Conservation (phyloP, 176 grass and related monocot species). For the Carex myosuroides region DNA sequence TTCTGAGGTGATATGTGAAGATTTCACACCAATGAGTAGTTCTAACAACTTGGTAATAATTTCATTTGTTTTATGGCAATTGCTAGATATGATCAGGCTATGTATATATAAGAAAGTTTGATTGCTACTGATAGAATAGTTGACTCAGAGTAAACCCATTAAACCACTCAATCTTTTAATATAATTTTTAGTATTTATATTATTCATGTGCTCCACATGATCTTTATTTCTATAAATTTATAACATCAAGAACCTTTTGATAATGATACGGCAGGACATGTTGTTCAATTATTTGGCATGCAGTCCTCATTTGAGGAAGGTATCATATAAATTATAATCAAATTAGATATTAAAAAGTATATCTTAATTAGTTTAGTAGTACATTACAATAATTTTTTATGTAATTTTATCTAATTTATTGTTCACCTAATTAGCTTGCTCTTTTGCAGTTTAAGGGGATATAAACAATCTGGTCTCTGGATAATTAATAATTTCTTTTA, state of each 20-base stretch:
- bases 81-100: background rate
- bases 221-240: background rate
- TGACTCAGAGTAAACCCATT: background rate
- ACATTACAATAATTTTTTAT: background rate
- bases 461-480: background rate
- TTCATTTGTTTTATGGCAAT: background rate
- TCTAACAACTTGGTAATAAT: background rate
- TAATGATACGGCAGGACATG: background rate
- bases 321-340: no score
- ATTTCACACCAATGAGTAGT: background rate
- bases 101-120: background rate
- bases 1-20: background rate
- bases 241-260: background rate
- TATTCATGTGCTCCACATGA: background rate
- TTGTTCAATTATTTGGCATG: background rate
- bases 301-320: background rate
- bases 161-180: conserved; percentile 2
- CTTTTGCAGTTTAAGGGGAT: background rate
- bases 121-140: background rate
- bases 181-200: background rate
- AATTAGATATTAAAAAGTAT: no score
- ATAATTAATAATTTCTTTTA: background rate
- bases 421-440: background rate
- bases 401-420: background rate
- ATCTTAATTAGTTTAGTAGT: background rate